These are phyloP conservation scores for Mimosa pudica DNA, from an alignment of 306 rosid genomes.

Conservation along the genomic window DNA sequence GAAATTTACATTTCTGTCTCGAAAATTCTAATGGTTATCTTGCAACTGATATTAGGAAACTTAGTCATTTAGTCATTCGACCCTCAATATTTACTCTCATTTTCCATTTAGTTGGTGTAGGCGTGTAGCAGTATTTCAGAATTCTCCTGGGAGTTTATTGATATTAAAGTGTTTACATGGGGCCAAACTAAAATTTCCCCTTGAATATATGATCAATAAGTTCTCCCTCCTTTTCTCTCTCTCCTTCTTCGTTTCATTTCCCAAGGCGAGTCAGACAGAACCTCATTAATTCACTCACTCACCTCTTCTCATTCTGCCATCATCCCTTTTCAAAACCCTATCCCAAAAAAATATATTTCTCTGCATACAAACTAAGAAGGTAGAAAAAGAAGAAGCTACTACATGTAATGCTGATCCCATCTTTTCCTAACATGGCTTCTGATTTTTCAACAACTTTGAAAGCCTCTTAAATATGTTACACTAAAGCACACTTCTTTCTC, in stretches of 20 bases:
- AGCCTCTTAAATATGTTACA: conserved; percentile 52
- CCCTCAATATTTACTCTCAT: too few relatives aligned
- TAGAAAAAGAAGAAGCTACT: conserved; percentile 35
- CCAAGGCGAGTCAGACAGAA: conserved; percentile 62
- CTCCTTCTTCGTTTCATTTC: conserved; percentile 56
- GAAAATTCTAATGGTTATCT: too few relatives aligned
- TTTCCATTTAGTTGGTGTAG: too few relatives aligned
- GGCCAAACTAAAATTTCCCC: too few relatives aligned
- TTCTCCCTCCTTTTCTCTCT: background rate
- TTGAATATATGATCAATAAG: too few relatives aligned
- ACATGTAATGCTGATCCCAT: conserved; percentile 33
- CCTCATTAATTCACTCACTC: conserved; percentile 59
- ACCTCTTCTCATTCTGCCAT: background rate
- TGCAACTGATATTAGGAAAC: too few relatives aligned
- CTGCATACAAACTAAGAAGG: conserved; percentile 27
- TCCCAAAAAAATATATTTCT: background rate
- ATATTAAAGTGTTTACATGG: too few relatives aligned
- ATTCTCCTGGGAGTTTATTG: too few relatives aligned
- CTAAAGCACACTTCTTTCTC: conserved; percentile 25
- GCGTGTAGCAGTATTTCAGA: too few relatives aligned
- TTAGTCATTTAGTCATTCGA: too few relatives aligned
- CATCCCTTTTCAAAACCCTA: conserved; percentile 39
- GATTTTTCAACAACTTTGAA: conserved; percentile 66
- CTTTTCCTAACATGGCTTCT: conserved; percentile 50
- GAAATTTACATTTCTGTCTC: too few relatives aligned